phyloP scores from a whole-genome alignment of 495 filamentous ascomycete genomes.

The Podospora didyma region DNA sequence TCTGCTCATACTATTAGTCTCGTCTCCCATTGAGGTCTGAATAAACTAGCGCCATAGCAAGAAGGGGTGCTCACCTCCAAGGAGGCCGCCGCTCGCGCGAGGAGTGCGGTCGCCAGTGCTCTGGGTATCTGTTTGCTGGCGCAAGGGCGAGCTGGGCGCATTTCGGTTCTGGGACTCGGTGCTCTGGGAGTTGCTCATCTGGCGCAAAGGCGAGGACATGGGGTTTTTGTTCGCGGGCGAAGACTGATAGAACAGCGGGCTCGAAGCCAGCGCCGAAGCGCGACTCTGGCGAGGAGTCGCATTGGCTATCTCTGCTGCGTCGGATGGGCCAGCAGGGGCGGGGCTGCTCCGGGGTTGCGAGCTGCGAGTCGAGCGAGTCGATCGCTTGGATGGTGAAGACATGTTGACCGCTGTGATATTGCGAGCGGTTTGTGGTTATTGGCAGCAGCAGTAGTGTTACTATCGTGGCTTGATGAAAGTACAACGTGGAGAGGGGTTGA shows the following conservation, averaged over 20 bases:
- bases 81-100: constrained; percentile 53
- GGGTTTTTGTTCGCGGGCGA: constrained; percentile 54
- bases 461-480: neutral
- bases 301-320: constrained; percentile 39
- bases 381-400: constrained; percentile 53
- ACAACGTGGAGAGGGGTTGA: neutral
- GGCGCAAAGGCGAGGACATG: constrained; percentile 46
- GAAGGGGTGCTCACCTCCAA: constrained; percentile 62
- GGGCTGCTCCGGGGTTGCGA: constrained; percentile 50
- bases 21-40: neutral
- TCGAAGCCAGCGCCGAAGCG: constrained; percentile 57
- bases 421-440: neutral
- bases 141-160: constrained; percentile 63
- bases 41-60: no score
- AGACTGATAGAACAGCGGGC: constrained; percentile 79
- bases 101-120: constrained; percentile 63
- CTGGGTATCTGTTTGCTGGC: constrained; percentile 55
- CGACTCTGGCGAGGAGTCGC: constrained; percentile 44
- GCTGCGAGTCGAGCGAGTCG: constrained; percentile 39
- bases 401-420: constrained; percentile 20
- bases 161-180: constrained; percentile 50
- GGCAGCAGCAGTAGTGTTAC: neutral
- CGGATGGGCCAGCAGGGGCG: constrained; percentile 37
- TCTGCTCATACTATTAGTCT: constrained; percentile 42
- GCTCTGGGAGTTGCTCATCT: constrained; percentile 53